phyloP scores from a whole-genome alignment of 2,329 filamentous ascomycete species.

The Xylaria sp. region DNA sequence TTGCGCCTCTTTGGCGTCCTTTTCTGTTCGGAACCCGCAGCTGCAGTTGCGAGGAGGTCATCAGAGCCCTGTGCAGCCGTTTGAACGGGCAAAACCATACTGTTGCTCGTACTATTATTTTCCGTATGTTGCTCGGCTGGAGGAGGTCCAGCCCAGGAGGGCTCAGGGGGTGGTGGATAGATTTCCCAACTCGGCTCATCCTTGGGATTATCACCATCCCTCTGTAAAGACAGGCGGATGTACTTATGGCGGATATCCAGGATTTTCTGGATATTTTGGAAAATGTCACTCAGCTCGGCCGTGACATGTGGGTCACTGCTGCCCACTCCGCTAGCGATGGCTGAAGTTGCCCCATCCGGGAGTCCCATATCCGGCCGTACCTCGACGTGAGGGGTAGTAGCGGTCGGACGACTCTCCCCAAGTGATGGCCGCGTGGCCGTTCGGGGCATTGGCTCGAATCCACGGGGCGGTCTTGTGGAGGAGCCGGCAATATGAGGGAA shows the following conservation, averaged over 20 bases:
- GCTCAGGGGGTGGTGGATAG: conserved; percentile 89
- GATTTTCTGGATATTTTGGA: conserved; percentile 87
- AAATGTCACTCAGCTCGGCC: conserved; percentile 82
- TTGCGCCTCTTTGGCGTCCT: conserved; percentile 68
- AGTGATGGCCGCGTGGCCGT: conserved; percentile 38
- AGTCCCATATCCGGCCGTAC: conserved; percentile 41
- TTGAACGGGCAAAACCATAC: conserved; percentile 44
- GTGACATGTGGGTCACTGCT: conserved; percentile 79
- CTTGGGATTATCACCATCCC: conserved; percentile 82
- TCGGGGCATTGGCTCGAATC: conserved; percentile 31
- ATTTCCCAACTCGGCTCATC: conserved; percentile 83
- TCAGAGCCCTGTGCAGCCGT: conserved; percentile 33
- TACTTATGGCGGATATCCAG: conserved; percentile 88
- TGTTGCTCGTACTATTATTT: conserved; percentile 51
- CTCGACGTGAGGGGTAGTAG: conserved; percentile 15
- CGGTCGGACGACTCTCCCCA: conserved; percentile 23
- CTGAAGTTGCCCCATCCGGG: conserved; percentile 63
- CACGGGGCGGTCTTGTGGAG: conserved; percentile 19
- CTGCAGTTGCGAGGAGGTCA: conserved; percentile 36
- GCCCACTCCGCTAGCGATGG: conserved; percentile 66
- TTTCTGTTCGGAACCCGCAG: conserved; percentile 42
- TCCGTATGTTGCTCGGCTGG: conserved; percentile 46
- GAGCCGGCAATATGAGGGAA: conserved; percentile 36
- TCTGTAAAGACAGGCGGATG: conserved; percentile 81
- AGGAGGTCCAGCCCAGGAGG: conserved; percentile 72